A percentile compares a stretch with the other conserved stretches of the same genome.
These are phyloP conservation scores for Metschnikowia sp. DNA, from an alignment of 805 yeast genomes.

Conservation along the genomic window DNA sequence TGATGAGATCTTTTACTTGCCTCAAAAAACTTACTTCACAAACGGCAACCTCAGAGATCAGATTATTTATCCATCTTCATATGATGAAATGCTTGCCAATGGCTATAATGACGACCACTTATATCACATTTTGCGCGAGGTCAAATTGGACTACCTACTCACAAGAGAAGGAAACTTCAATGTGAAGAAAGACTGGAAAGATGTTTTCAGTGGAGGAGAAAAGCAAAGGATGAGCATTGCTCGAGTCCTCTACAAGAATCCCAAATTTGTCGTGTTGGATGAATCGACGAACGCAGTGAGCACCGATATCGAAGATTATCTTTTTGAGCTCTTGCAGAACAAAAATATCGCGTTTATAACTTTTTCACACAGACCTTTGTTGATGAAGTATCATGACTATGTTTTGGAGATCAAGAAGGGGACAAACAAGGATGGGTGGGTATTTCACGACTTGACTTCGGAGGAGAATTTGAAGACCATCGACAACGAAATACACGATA, in stretches of 20 bases:
- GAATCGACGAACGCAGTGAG: conserved; percentile 94
- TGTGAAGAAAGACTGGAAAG: conserved; percentile 73
- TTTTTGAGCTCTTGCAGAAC: conserved; percentile 70
- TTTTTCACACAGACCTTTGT: conserved; percentile 75
- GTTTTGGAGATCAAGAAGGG: conserved; percentile 61
- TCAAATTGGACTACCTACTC: conserved; percentile 74
- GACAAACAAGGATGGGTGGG: conserved; percentile 37
- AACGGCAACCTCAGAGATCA: conserved; percentile 88
- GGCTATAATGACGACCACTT: conserved; percentile 72
- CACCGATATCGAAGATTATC: conserved; percentile 82
- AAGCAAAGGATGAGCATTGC: conserved; percentile 89
- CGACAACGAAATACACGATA: conserved; percentile 70
- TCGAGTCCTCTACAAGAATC: conserved; percentile 73
- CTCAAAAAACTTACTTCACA: conserved; percentile 83
- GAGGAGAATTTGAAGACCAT: conserved; percentile 63
- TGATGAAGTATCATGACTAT: conserved; percentile 81
- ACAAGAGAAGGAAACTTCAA: conserved; percentile 60
- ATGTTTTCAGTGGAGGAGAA: conserved; percentile 94
- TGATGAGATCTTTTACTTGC: conserved; percentile 70
- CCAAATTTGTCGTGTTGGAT: conserved; percentile 79
- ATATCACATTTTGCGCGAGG: conserved; percentile 64
- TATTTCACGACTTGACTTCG: conserved; percentile 59
- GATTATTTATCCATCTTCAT: conserved; percentile 79
- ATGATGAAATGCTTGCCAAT: conserved; percentile 69
- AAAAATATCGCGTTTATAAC: conserved; percentile 77